A percentile compares a stretch with the other conserved stretches of the same genome.
phyloP scores from a whole-genome alignment of 2,329 filamentous ascomycete genomes.

The Echinosphaeria canescens region DNA sequence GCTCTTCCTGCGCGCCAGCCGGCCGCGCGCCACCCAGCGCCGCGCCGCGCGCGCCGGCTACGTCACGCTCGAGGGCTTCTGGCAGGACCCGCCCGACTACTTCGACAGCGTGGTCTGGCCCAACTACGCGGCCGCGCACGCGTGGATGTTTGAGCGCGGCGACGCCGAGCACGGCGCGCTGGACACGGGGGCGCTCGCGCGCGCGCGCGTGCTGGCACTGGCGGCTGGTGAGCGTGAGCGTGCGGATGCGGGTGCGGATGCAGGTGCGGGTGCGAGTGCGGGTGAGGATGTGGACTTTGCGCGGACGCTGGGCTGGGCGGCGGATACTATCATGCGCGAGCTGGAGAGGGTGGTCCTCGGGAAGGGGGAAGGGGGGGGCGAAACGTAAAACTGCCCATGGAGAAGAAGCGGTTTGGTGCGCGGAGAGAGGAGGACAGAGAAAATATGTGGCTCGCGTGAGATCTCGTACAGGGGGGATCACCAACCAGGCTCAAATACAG shows the following conservation, averaged over 20 bases:
- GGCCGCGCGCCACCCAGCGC: slow-evolving; percentile 37
- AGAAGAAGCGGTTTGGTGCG: too few species aligned
- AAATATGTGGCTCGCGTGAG: too few species aligned
- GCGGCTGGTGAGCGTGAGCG: too few species aligned
- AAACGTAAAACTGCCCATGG: too few species aligned
- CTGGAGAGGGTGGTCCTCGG: slow-evolving; percentile 14
- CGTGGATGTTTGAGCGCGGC: slow-evolving; percentile 53
- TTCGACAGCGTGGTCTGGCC: slow-evolving; percentile 94
- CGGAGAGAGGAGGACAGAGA: too few species aligned
- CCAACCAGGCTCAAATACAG: too few species aligned
- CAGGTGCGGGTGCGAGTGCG: slow-evolving; percentile 23
- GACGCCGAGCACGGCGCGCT: slow-evolving; percentile 40
- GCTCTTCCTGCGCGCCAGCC: slow-evolving; percentile 55
- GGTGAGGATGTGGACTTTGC: slow-evolving; percentile 34
- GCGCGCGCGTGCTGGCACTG: slow-evolving; percentile 21
- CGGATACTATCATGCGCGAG: slow-evolving; percentile 32
- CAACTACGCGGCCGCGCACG: slow-evolving; percentile 67
- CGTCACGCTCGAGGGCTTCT: slow-evolving; percentile 75
- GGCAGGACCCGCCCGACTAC: slow-evolving; percentile 85
- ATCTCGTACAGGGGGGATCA: too few species aligned
- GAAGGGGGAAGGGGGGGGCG: too few species aligned
- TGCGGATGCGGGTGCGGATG: slow-evolving; percentile 15
- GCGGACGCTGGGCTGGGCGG: slow-evolving; percentile 44
- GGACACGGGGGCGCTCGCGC: slow-evolving; percentile 16
- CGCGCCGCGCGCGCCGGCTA: slow-evolving; percentile 53